Percentiles rank a stretch among this genome's conserved stretches.
phyloP scores from a whole-genome alignment of 306 rosid species.

The Glycine latifolia region DNA sequence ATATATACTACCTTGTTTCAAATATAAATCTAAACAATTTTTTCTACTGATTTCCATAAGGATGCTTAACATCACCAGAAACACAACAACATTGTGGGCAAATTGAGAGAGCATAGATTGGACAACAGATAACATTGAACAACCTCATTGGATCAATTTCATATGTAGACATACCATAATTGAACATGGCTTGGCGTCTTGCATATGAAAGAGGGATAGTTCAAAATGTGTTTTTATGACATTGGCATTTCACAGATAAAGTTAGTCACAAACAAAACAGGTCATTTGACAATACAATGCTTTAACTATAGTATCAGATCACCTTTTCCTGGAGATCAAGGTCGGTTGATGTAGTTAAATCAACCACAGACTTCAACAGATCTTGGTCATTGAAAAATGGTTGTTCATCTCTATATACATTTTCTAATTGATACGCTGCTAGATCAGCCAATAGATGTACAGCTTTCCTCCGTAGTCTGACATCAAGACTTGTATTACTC shows the following conservation, averaged over 20 bases:
- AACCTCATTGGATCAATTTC: neutral
- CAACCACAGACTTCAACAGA: conserved; percentile 85
- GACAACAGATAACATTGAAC: neutral
- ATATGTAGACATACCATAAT: neutral
- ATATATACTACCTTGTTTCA: neutral
- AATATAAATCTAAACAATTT: neutral
- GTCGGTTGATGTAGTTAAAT: conserved; percentile 71
- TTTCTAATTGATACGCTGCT: conserved; percentile 67
- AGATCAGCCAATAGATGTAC: conserved; percentile 76
- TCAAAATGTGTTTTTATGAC: conserved; percentile 39
- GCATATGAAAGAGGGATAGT: neutral
- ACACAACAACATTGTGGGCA: neutral
- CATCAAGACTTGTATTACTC: conserved; percentile 63
- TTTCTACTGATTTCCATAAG: too few relatives aligned
- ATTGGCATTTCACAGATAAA: conserved; percentile 20
- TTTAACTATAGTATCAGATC: conserved; percentile 23
- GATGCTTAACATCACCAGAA: neutral
- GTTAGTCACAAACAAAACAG: conserved; percentile 13
- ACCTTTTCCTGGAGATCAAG: conserved; percentile 95
- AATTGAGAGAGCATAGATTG: conserved; percentile 23
- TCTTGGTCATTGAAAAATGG: conserved; percentile 60
- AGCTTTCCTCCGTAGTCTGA: conserved; percentile 78
- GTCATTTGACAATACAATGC: conserved; percentile 17
- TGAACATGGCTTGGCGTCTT: neutral
- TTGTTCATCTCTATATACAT: conserved; percentile 50